Evolutionary conservation across 2,329 filamentous ascomycete genomes (phyloP).

Genomic region (Colletotrichum chrysophilum): DNA sequence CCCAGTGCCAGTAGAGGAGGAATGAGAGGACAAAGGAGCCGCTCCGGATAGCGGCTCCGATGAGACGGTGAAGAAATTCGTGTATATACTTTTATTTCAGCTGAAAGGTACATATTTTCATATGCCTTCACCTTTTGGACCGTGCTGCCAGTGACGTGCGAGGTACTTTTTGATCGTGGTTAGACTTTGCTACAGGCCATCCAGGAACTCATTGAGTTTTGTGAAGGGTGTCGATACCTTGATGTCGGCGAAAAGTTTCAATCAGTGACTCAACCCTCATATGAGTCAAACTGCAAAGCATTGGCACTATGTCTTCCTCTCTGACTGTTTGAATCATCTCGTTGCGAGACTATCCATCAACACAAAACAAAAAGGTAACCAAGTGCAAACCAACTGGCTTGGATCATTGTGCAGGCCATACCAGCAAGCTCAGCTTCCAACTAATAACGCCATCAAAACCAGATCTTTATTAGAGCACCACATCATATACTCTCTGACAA

Average conservation of each 20-base stretch:
- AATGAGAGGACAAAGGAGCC: neutral
- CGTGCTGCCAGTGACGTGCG: neutral
- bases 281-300: neutral
- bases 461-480: neutral
- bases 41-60: neutral
- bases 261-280: neutral
- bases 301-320: neutral
- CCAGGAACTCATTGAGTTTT: neutral
- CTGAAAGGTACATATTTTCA: neutral
- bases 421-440: neutral
- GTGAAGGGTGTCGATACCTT: neutral
- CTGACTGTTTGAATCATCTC: neutral
- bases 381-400: neutral
- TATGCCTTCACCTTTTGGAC: neutral
- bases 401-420: neutral
- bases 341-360: neutral
- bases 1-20: conserved; percentile 40
- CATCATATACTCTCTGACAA: neutral
- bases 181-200: neutral
- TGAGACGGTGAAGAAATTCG: neutral
- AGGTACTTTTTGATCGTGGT: neutral
- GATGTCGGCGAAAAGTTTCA: neutral
- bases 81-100: conserved; percentile 14
- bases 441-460: neutral
- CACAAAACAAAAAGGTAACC: neutral